These are phyloP conservation scores for Echinosophora koreensis DNA, from an alignment of 306 rosid genomes.

Conservation along the genomic window DNA sequence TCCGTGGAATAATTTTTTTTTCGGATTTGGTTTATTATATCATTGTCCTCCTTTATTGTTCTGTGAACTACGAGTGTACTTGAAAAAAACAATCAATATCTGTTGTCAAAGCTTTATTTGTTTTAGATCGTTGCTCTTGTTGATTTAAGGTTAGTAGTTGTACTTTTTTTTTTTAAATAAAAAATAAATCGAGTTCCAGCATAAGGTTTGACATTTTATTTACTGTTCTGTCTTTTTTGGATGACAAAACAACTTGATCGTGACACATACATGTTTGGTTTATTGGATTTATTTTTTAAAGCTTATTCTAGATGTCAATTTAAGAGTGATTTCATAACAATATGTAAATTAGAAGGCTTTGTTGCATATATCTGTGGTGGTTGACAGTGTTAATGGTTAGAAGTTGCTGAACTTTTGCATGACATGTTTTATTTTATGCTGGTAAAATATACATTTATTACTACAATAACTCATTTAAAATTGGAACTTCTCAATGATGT, in stretches of 20 bases:
- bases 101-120: background rate
- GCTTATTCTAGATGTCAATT: background rate
- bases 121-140: background rate
- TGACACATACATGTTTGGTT: background rate
- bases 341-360: background rate
- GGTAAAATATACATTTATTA: background rate
- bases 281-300: background rate
- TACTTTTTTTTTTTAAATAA: background rate
- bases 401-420: background rate
- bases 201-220: background rate
- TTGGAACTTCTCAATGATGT: slow-evolving; percentile 13
- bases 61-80: background rate
- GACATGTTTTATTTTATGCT: background rate
- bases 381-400: background rate
- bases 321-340: background rate
- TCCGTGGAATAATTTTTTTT: background rate
- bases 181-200: background rate
- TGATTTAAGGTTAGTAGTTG: background rate
- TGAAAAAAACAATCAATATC: background rate
- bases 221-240: background rate
- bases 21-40: background rate
- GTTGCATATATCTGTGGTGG: background rate
- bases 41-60: background rate
- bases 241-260: background rate
- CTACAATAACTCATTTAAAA: background rate